Base-by-base conservation (phyloP, 768 basidiomycete species). In the Boletus insuetus region DNA sequence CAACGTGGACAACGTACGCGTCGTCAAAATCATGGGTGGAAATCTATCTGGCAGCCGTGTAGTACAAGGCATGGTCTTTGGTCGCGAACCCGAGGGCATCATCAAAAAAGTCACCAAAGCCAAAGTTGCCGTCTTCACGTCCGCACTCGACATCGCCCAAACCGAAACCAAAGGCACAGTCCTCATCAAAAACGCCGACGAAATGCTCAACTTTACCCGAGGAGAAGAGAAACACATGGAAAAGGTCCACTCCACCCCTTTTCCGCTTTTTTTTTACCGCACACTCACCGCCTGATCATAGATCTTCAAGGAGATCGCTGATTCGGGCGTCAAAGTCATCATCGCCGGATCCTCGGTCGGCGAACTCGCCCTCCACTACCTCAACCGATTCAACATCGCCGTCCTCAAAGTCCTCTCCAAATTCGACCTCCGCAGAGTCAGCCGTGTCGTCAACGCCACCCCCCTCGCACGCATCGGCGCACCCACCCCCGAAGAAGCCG, bases 151-250 rank as follows among this genome's bases (percentile, higher is more conserved):
- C 68, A 83, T 92, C 53, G 84, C 95, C 3, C 96, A 98, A 73
- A 98, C 97, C 6, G 97, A 99, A 73, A 99, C 97, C 17, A 99
- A 99, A 72, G 97, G 97, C 48, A 99, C 97, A 9, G 97, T 98
- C 12, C 80, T 99, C 45, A 82, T 99, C 64, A 92, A 94, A 71
- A 98, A 84, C 69, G 92, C 94, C 10, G 88, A 96, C 44, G 96
- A 99, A 69, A 91, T 99, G 85, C 81, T 99, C 60, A 94, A 97
- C 76, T 99, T 99, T 66, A 94, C 95, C 0, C 79, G 83, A 4
- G 97, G 94, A 17, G 97, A 99, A 73, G 97, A 99, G 74, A 87
- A 95, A 71, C 94, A 98, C 66, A 79, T 97, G 49, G 95, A 98
- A 79, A 94, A 91, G 79, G 88, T 85, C 31, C 22, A 3, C 14